Percentiles rank a stretch among this genome's conserved stretches.
Evolutionary conservation across 352 stramenopile genomes (phyloP).

Genomic region (Pythium apleroticum): DNA sequence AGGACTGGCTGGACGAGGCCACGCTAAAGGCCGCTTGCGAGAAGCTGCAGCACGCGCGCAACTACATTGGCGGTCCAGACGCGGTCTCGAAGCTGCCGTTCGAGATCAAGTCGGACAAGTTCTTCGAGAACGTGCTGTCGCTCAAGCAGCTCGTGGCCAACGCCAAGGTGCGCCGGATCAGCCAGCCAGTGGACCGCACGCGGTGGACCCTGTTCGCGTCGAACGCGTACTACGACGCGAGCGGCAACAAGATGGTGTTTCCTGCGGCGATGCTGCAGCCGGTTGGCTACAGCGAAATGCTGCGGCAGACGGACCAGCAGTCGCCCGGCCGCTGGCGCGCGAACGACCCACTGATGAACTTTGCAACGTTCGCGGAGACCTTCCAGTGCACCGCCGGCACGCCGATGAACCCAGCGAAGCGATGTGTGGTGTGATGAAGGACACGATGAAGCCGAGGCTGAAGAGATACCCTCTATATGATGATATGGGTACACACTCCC

Average conservation of each 20-base stretch:
- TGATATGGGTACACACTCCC: too few species aligned
- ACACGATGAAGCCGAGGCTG: neutral
- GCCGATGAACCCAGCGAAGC: conserved; percentile 67
- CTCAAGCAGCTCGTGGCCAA: conserved; percentile 38
- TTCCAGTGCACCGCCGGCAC: conserved; percentile 62
- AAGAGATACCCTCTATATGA: too few species aligned
- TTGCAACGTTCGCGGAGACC: conserved; percentile 54
- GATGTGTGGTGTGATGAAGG: conserved; percentile 69
- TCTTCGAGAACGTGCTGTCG: conserved; percentile 54
- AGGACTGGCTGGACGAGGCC: conserved; percentile 87
- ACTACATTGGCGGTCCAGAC: conserved; percentile 64
- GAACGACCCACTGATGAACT: conserved; percentile 66
- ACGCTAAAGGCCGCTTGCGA: conserved; percentile 82
- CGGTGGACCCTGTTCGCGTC: conserved; percentile 90
- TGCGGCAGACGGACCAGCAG: conserved; percentile 55
- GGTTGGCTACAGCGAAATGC: conserved; percentile 41
- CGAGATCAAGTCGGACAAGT: conserved; percentile 41
- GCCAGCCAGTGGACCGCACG: conserved; percentile 47
- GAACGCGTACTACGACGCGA: conserved; percentile 83
- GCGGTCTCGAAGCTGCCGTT: conserved; percentile 51
- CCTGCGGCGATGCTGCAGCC: conserved; percentile 92
- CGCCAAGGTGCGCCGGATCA: conserved; percentile 34
- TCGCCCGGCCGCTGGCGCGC: conserved; percentile 66
- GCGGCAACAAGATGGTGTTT: conserved; percentile 91
- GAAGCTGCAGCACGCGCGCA: conserved; percentile 88